Evolutionary conservation across 306 rosid species (phyloP).

Genomic region (Vicia sativa): DNA sequence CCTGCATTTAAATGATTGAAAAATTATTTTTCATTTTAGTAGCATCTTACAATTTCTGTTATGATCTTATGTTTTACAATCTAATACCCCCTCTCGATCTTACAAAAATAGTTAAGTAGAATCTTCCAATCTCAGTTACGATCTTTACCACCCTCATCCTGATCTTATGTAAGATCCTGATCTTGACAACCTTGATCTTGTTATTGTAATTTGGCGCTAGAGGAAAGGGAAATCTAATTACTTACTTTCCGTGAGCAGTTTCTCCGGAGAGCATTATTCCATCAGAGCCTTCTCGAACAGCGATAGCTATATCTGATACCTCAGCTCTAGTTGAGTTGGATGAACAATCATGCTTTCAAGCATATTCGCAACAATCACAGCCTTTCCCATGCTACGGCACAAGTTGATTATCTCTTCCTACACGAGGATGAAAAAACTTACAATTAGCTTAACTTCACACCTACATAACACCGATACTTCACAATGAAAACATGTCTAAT

Average conservation of each 20-base stretch:
- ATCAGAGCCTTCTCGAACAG: slow-evolving; percentile 99
- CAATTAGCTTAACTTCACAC: slow-evolving; percentile 25
- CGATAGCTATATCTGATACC: slow-evolving; percentile 97
- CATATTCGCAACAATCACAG: slow-evolving; percentile 98
- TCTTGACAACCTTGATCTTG: too few relatives aligned
- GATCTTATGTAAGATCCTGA: too few relatives aligned
- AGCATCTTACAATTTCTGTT: too few relatives aligned
- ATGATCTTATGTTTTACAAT: too few relatives aligned
- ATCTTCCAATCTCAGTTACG: too few relatives aligned
- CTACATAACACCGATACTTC: neutral
- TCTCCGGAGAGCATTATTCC: slow-evolving; percentile 96
- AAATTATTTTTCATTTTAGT: too few relatives aligned
- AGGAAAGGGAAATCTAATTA: too few relatives aligned
- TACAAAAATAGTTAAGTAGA: too few relatives aligned
- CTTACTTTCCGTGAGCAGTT: slow-evolving; percentile 99
- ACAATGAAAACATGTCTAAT: neutral
- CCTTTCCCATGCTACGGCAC: slow-evolving; percentile 99
- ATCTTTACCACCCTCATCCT: too few relatives aligned
- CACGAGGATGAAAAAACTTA: neutral
- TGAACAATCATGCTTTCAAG: slow-evolving; percentile 99
- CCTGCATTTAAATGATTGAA: slow-evolving; percentile 43
- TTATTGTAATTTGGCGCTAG: too few relatives aligned
- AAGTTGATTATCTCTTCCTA: slow-evolving; percentile 91
- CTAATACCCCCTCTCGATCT: too few relatives aligned
- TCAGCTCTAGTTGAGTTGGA: slow-evolving; percentile 98